Evolutionary conservation across 2,329 filamentous ascomycete species (phyloP), one percentile per base, ranked within the genome.

Genomic region (Cucurbitaria berberidis): DNA sequence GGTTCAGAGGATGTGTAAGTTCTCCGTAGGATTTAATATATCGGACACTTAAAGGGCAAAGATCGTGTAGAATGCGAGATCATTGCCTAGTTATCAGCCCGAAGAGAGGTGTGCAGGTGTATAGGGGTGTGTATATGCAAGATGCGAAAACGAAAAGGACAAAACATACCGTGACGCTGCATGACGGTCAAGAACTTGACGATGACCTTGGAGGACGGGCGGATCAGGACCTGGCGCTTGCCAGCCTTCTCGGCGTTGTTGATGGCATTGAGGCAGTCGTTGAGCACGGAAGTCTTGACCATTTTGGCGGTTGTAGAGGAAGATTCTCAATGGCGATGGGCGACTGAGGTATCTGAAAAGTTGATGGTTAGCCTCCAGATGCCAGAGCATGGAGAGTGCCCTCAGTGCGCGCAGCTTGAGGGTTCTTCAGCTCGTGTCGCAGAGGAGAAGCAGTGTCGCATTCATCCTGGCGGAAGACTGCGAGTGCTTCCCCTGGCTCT

Each of bases 1-100:
- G 59, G 51, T 62, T 90, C 86, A 84, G 89, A 88, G 87, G 91
- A 96, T 89, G 89, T 96, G 92, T 96, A 96, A 97, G 92, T 93
- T 89, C 89, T 86, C 88, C 88, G 88, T 79, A 78, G 79, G 72
- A 67, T 65, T 90, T 82, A 79, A 95, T 99, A 81, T 99, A 90
- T 96, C 95, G 93, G 91, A 87, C 87, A 96, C 87, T 98, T 98
- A 99, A 98, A 99, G 91, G 93, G 91, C 93, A 91, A 87, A 89
- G 85, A 88, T 89, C 90, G 92, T 97, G 81, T 77, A 84, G 73
- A 62, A 76, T 78, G 85, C 86, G 86, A 89, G 88, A 93, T 88
- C 87, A 86, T 91, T 88, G 89, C 91, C 93, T 96, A 99, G 95
- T 98, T 98, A 98, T 98, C 91, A 97, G 89, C 89, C 93, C 93